Conservation (phyloP, 768 basidiomycete species). For the Jaapia argillacea region DNA sequence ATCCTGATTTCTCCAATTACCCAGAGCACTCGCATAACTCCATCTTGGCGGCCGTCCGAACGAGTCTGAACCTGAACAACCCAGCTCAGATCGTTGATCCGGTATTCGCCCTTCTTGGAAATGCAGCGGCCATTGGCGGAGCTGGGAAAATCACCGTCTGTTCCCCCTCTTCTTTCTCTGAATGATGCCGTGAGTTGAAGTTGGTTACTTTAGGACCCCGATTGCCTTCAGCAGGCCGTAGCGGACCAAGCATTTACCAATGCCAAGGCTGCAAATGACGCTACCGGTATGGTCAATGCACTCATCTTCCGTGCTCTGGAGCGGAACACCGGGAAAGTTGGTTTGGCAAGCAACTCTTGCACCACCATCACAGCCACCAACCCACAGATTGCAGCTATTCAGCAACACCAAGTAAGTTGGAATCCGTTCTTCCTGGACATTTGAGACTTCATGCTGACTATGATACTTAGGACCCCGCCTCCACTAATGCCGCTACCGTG, state of each 20-base stretch:
- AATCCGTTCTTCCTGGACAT: too few species aligned
- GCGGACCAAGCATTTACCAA: slow-evolving; percentile 68
- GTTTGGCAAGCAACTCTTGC: slow-evolving; percentile 36
- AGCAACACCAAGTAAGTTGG: slow-evolving; percentile 60
- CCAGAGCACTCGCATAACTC: slow-evolving; percentile 58
- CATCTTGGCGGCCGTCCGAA: slow-evolving; percentile 41
- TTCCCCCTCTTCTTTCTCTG: background rate
- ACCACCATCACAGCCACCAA: slow-evolving; percentile 46
- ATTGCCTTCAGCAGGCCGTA: slow-evolving; percentile 55
- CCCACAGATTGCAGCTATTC: slow-evolving; percentile 55
- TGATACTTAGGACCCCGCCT: slow-evolving; percentile 66
- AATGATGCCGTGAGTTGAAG: background rate
- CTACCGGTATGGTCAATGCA: slow-evolving; percentile 45
- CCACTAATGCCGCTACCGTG: slow-evolving; percentile 38
- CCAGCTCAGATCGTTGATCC: slow-evolving; percentile 49
- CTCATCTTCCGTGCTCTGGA: slow-evolving; percentile 58
- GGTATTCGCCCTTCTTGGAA: slow-evolving; percentile 54
- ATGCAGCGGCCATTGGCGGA: slow-evolving; percentile 49
- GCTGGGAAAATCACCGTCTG: slow-evolving; percentile 43
- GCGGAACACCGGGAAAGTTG: slow-evolving; percentile 50
- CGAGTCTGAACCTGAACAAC: slow-evolving; percentile 42
- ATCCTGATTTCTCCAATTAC: slow-evolving; percentile 2
- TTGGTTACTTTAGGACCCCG: slow-evolving; percentile 30
- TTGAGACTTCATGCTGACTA: too few species aligned
- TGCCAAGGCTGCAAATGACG: slow-evolving; percentile 50